Evolutionary conservation across 2,329 filamentous ascomycete genomes (phyloP).

Genomic region (Aureobasidium pullulans): DNA sequence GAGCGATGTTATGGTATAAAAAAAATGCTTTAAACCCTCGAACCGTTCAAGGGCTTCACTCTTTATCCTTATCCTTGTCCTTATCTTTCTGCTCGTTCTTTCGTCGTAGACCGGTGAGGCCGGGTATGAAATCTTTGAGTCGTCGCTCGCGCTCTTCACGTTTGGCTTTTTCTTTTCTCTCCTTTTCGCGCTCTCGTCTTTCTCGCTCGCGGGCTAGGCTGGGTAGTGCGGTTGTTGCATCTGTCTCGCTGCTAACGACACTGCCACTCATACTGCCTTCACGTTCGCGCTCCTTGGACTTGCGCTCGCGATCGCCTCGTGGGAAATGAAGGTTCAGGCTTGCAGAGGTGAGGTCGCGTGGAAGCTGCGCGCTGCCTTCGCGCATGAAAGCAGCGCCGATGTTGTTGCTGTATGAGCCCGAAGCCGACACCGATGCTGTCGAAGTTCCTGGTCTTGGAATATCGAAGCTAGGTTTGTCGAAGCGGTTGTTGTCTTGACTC

Average conservation of each 20-base stretch:
- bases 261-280: conserved; percentile 24
- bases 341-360: conserved; percentile 5
- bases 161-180: conserved; percentile 24
- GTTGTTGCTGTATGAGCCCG: conserved; percentile 1
- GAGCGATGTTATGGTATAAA: neutral
- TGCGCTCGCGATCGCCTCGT: conserved; percentile 1
- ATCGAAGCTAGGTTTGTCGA: conserved; percentile 3
- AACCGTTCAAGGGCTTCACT: neutral
- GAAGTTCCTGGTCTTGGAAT: neutral
- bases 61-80: conserved; percentile 23
- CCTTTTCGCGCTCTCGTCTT: conserved; percentile 17
- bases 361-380: neutral
- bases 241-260: conserved; percentile 28
- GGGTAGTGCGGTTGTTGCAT: conserved; percentile 27
- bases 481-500: conserved; percentile 5
- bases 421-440: conserved; percentile 1
- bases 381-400: conserved; percentile 1
- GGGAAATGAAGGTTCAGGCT: conserved; percentile 3
- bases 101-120: conserved; percentile 18
- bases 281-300: neutral
- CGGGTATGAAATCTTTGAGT: conserved; percentile 31
- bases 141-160: conserved; percentile 33
- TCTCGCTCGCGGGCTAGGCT: conserved; percentile 26
- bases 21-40: conserved; percentile 8
- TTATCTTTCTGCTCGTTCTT: conserved; percentile 25